Evolutionary conservation across 768 basidiomycete genomes (phyloP).

Genomic region (Panaeolus cyanescens): DNA sequence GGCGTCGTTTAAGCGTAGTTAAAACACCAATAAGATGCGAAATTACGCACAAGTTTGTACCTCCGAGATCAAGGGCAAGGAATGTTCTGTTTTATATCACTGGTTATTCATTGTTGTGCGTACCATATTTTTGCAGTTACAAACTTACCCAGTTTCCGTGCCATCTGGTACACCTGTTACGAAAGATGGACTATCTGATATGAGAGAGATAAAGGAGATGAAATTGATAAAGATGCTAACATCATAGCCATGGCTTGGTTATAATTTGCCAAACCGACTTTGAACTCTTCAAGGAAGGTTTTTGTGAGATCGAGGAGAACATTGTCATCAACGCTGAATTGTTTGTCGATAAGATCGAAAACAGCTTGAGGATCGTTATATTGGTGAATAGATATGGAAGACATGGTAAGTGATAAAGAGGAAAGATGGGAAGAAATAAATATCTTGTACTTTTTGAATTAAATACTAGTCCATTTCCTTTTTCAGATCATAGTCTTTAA

Average conservation of each 20-base stretch:
- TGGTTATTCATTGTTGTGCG: not conserved
- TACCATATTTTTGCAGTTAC: too few relatives aligned
- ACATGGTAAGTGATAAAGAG: conserved; percentile 32
- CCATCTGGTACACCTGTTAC: conserved; percentile 96
- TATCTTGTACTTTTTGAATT: conserved; percentile 5
- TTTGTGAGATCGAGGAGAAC: conserved; percentile 69
- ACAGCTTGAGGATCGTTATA: conserved; percentile 45
- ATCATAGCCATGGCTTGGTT: conserved; percentile 92
- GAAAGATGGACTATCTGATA: conserved; percentile 74
- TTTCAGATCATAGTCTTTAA: conserved; percentile 20
- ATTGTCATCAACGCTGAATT: conserved; percentile 69
- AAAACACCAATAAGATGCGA: not conserved
- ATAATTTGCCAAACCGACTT: conserved; percentile 71
- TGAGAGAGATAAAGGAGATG: too few relatives aligned
- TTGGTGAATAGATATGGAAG: conserved; percentile 43
- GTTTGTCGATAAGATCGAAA: conserved; percentile 67
- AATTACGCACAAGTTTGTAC: conserved; percentile 87
- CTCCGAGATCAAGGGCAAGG: conserved; percentile 94
- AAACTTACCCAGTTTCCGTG: conserved; percentile 84
- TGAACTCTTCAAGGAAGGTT: conserved; percentile 82
- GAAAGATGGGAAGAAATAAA: conserved; percentile 15
- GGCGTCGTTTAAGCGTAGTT: conserved; percentile 9
- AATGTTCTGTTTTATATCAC: conserved; percentile 68
- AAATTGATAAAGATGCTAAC: too few relatives aligned
- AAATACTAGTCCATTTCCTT: conserved; percentile 37